Conservation (phyloP, 768 basidiomycete species). For the Psilocybe tampanensis region DNA sequence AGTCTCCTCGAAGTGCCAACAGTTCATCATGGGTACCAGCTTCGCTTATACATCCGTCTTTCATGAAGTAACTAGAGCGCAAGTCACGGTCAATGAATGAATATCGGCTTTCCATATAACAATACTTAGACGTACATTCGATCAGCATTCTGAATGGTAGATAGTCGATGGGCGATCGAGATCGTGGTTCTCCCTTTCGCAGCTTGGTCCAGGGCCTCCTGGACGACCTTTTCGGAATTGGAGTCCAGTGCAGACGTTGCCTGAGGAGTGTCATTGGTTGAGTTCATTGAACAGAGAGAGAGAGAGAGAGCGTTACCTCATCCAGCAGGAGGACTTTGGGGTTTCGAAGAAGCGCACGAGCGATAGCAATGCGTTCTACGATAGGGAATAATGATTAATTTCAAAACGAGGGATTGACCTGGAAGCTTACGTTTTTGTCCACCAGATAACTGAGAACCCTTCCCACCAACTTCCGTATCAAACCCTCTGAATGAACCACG, state of each 20-base stretch:
- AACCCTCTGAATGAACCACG: slow-evolving; percentile 59
- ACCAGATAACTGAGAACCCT: slow-evolving; percentile 86
- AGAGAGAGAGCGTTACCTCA: slow-evolving; percentile 40
- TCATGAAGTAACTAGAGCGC: slow-evolving; percentile 74
- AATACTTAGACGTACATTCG: slow-evolving; percentile 60
- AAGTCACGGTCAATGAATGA: slow-evolving; percentile 3
- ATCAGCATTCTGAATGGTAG: slow-evolving; percentile 91
- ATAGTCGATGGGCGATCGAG: slow-evolving; percentile 92
- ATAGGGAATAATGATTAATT: slow-evolving; percentile 1
- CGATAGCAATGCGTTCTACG: slow-evolving; percentile 80
- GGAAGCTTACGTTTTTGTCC: slow-evolving; percentile 75
- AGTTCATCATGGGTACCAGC: slow-evolving; percentile 88
- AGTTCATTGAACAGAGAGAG: not conserved
- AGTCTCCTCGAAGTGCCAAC: slow-evolving; percentile 62
- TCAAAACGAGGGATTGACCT: not conserved
- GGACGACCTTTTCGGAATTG: slow-evolving; percentile 93
- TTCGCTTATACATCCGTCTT: slow-evolving; percentile 84
- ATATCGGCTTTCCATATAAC: not conserved
- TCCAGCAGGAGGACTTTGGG: slow-evolving; percentile 88
- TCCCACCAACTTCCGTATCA: slow-evolving; percentile 89
- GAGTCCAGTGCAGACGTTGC: slow-evolving; percentile 92
- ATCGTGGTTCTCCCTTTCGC: slow-evolving; percentile 92
- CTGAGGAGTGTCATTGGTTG: slow-evolving; percentile 18
- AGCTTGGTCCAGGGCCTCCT: slow-evolving; percentile 90
- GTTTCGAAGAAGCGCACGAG: slow-evolving; percentile 87